Evolutionary conservation across 352 stramenopile genomes (phyloP), one percentile per base, ranked within the genome.

Genomic region (Hyphochytrium catenoides): DNA sequence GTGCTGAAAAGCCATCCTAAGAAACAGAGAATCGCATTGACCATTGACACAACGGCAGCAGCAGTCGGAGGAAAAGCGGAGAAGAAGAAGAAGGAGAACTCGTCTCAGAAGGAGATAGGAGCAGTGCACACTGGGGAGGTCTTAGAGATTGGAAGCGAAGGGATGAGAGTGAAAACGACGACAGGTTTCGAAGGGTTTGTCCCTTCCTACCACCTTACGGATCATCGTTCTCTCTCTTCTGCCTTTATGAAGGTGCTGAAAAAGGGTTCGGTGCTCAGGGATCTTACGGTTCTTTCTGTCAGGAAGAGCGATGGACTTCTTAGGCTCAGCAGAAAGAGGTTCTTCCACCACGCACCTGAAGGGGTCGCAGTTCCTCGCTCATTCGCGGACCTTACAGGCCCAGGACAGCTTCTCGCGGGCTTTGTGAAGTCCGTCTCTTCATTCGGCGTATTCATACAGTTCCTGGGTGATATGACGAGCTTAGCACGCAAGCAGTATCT

Each of bases 11-110:
- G 71, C 33, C 63, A 83, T 29, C 21, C 60, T 6, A 45, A 32
- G 28, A 81, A 79, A 56, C 57, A 79, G 56, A 66, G 71, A n/a
- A 51, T 86, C 25, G 67, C 79, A 58, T 59, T 86, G 8, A 81
- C 68, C 34, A 75, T 86, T 18, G 65, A 82, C 7, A 59, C 55
- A 3, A 46, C 81, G 15, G 54, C 45, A 38, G 62, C 56, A n/a
- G 56, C 50, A 3, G 76, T n/a, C n/a, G n/a, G n/a, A n/a, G n/a
- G n/a, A n/a, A n/a, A n/a, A n/a, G n/a, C n/a, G n/a, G n/a, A n/a
- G n/a, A n/a, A n/a, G n/a, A n/a, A n/a, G n/a, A n/a, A n/a, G n/a
- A n/a, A n/a, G n/a, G n/a, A n/a, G n/a, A n/a, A n/a, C n/a, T n/a
- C n/a, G n/a, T n/a, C n/a, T n/a, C n/a, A n/a, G n/a, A n/a, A n/a